Evolutionary conservation across 169 alveolate species (phyloP), one percentile per base, ranked within the genome.

Genomic region (Eimeria maxima): DNA sequence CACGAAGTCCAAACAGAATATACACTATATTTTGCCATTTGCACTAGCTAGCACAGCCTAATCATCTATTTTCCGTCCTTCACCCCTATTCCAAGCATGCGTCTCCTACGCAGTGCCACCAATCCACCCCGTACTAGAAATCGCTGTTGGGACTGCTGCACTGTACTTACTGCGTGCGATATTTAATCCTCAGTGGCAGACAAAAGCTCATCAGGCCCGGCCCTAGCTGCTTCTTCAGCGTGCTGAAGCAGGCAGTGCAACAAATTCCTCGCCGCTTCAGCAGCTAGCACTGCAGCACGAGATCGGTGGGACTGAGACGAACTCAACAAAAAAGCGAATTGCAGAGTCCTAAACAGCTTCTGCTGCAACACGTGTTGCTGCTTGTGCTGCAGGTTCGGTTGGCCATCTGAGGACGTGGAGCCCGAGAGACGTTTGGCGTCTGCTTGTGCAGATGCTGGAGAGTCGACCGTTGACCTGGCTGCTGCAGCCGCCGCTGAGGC

Each of bases 271-370:
- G 81, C 93, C 42, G 93, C 93, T 47, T 55, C 93, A 33, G 93
- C 93, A 33, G 78, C 57, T 55, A 86, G 93, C 78, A 86, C 16
- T 10, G 78, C 78, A 38, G 93, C 80, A 14, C 53, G 65, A 57
- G 63, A 33, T 18, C 38, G 16, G 73, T 45, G 47, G 22, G 80
- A 18, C 60, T 86, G 93, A 4, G 60, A 55, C 47, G 93, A 33
- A 45, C 63, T 57, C 93, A 86, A 33, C 78, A 86, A 80, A 45
- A 86, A 42, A 5, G 78, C 18, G 38, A 86, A 38, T 65, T 86
- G 93, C 93, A 86, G 38, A 42, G 93, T 65, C 80, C 93, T 53
- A 27, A 60, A 57, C 44, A 86, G 80, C 80, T 86, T 80, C 60
- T 86, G 65, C 45, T 86, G 93, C 80, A 86, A 44, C 38, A 60